A percentile compares a stretch with the other conserved stretches of the same genome.
Evolutionary conservation across 2,329 filamentous ascomycete species (phyloP).

Genomic region (Moelleriella libera): DNA sequence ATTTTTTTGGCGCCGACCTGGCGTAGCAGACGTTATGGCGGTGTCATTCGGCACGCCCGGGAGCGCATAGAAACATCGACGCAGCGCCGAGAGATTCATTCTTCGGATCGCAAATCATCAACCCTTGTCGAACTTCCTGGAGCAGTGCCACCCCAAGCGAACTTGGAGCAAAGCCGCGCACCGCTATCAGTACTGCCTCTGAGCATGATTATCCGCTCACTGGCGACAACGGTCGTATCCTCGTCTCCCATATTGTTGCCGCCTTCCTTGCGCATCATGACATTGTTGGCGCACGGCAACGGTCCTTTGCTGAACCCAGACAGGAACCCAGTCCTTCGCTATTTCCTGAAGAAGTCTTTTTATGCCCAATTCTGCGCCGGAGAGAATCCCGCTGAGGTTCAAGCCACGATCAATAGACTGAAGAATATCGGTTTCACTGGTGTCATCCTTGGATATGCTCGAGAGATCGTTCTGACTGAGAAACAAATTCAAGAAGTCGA

Average conservation of each 20-base stretch:
- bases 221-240: slow-evolving; percentile 55
- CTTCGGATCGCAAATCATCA: slow-evolving; percentile 20
- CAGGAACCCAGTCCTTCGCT: slow-evolving; percentile 55
- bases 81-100: slow-evolving; percentile 17
- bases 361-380: slow-evolving; percentile 89
- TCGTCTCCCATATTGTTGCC: slow-evolving; percentile 55
- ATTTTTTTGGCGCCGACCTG: background rate
- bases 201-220: slow-evolving; percentile 51
- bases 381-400: slow-evolving; percentile 55
- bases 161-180: slow-evolving; percentile 14
- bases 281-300: slow-evolving; percentile 53
- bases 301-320: slow-evolving; percentile 58
- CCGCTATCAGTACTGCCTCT: slow-evolving; percentile 55
- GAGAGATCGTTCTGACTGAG: slow-evolving; percentile 60
- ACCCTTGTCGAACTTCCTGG: slow-evolving; percentile 18
- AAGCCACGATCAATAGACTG: slow-evolving; percentile 46
- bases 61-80: background rate
- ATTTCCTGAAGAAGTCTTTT: slow-evolving; percentile 65
- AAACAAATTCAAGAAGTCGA: slow-evolving; percentile 31
- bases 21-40: background rate
- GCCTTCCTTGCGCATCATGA: slow-evolving; percentile 56
- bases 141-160: slow-evolving; percentile 14
- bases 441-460: slow-evolving; percentile 73
- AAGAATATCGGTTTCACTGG: slow-evolving; percentile 68
- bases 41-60: background rate